Conservation (phyloP, 164 flowering plant species). For the Santalum album region DNA sequence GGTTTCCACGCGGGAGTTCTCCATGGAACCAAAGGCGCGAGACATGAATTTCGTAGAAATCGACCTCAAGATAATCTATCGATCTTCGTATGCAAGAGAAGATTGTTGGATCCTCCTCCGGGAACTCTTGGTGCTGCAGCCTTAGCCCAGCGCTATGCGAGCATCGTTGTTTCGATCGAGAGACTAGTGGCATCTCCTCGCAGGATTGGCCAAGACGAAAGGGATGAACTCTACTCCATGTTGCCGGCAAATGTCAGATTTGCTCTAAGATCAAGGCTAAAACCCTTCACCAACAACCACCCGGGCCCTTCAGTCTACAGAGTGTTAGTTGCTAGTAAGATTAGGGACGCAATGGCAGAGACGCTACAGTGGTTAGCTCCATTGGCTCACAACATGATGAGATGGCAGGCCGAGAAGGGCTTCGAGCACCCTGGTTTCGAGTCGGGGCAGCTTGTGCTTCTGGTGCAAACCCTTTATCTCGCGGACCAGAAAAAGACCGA, state of each 20-base stretch:
- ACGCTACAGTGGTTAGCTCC: conserved; percentile 84
- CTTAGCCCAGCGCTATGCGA: conserved; percentile 80
- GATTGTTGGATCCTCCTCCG: conserved; percentile 47
- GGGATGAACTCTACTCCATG: conserved; percentile 83
- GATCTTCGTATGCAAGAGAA: conserved; percentile 26
- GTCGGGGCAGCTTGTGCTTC: conserved; percentile 61
- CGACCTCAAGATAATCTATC: conserved; percentile 9
- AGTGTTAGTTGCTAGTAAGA: conserved; percentile 60
- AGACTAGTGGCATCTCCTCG: conserved; percentile 78
- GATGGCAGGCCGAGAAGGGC: conserved; percentile 87
- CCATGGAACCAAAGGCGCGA: conserved; percentile 18
- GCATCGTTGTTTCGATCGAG: conserved; percentile 69
- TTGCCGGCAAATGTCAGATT: conserved; percentile 56
- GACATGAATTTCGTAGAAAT: conserved; percentile 16
- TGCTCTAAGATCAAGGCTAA: conserved; percentile 53
- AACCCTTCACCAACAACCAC: conserved; percentile 46
- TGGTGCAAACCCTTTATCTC: conserved; percentile 79
- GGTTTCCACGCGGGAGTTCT: conserved; percentile 22
- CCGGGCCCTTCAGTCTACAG: conserved; percentile 39
- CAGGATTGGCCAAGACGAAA: conserved; percentile 74
- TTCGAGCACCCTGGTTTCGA: conserved; percentile 69
- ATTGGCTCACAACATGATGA: conserved; percentile 84
- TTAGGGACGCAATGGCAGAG: conserved; percentile 56
- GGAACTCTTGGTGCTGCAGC: conserved; percentile 84
- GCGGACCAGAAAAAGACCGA: conserved; percentile 84